Evolutionary conservation across 78 protist genomes (phyloP).

Genomic region (Dictyostelium brefeldianum): DNA sequence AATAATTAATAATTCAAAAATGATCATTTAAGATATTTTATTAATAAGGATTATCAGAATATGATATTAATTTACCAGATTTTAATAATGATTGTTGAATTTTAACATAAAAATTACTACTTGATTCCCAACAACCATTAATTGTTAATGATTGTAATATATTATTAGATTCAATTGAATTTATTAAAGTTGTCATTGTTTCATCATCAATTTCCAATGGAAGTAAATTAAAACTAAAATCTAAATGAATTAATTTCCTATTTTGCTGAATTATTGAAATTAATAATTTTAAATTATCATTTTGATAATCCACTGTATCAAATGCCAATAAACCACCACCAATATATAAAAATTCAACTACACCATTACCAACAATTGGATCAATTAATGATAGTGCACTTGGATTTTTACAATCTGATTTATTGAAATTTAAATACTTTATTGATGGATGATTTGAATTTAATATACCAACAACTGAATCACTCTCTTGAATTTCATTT

Average conservation of each 20-base stretch:
- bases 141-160: neutral
- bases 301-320: neutral
- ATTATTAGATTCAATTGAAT: neutral
- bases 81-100: neutral
- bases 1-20: too few relatives aligned
- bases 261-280: neutral
- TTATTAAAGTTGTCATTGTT: neutral
- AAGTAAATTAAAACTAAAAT: neutral
- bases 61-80: neutral
- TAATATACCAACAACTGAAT: neutral
- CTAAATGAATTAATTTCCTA: neutral
- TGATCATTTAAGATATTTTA: too few relatives aligned
- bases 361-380: neutral
- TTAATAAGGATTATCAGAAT: neutral
- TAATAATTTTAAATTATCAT: conserved; percentile 3
- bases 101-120: neutral
- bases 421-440: neutral
- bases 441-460: neutral
- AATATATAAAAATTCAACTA: neutral
- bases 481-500: neutral
- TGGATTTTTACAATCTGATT: neutral
- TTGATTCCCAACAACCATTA: neutral
- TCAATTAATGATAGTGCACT: neutral
- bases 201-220: neutral
- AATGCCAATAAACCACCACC: neutral